Percentiles rank a stretch among this genome's conserved stretches.
phyloP scores from a whole-genome alignment of 805 yeast species.

The Saturnispora zaruensis region DNA sequence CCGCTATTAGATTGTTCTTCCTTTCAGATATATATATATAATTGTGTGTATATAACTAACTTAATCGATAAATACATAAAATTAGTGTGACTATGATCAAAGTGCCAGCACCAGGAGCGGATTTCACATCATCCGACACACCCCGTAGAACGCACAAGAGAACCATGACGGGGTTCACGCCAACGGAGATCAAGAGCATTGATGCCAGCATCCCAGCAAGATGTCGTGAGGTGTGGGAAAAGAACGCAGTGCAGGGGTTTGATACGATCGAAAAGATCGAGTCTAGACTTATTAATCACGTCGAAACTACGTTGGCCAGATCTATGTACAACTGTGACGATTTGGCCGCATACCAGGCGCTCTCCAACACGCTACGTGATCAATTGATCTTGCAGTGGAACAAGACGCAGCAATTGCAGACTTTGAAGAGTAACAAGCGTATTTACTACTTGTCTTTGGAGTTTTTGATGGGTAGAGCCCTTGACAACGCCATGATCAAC shows the following conservation, averaged over 20 bases:
- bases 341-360: conserved; percentile 87
- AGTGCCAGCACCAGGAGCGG: conserved; percentile 6
- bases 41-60: not conserved
- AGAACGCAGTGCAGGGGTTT: conserved; percentile 49
- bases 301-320: conserved; percentile 86
- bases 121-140: not conserved
- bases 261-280: conserved; percentile 51
- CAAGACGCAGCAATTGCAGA: conserved; percentile 84
- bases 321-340: conserved; percentile 87
- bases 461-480: conserved; percentile 89
- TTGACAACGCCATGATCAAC: conserved; percentile 89
- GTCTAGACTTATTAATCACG: conserved; percentile 66
- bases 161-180: conserved; percentile 84
- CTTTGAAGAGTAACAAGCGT: conserved; percentile 74
- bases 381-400: conserved; percentile 82
- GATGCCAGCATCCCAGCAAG: conserved; percentile 75
- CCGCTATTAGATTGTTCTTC: not conserved
- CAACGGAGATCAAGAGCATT: conserved; percentile 76
- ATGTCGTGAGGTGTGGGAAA: conserved; percentile 71
- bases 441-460: conserved; percentile 82
- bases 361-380: conserved; percentile 72
- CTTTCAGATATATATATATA: too few species aligned
- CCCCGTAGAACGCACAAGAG: conserved; percentile 42
- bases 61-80: not conserved
- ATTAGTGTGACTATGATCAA: not conserved